Evolutionary conservation across 306 rosid species (phyloP).

Genomic region (Malus orientalis): DNA sequence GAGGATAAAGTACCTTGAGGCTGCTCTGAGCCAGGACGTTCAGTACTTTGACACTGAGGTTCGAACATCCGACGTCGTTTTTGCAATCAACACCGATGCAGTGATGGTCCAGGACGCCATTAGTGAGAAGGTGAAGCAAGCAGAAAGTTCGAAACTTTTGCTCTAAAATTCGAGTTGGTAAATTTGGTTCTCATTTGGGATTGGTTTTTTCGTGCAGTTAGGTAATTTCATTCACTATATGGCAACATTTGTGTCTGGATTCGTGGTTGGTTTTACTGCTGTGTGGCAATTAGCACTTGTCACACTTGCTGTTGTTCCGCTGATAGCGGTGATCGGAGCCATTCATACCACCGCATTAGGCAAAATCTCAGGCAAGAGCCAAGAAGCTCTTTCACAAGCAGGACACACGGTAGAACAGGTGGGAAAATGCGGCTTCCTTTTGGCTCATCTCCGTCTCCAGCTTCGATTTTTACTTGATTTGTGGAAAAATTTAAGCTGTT

Average conservation of each 20-base stretch:
- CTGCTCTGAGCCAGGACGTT: conserved; percentile 86
- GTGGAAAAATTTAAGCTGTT: neutral
- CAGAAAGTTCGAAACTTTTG: neutral
- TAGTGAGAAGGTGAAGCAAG: conserved; percentile 76
- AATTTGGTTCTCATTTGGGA: neutral
- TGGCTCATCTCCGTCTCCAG: neutral
- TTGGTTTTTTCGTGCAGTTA: conserved; percentile 47
- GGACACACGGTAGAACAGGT: conserved; percentile 96
- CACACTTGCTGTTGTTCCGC: conserved; percentile 90
- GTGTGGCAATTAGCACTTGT: conserved; percentile 97
- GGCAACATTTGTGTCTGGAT: conserved; percentile 97
- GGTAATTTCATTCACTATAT: conserved; percentile 94
- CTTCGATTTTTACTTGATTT: neutral
- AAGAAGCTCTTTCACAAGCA: conserved; percentile 83
- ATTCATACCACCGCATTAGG: conserved; percentile 76
- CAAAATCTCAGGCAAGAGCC: conserved; percentile 86
- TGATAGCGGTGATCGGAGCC: conserved; percentile 87
- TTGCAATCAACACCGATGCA: conserved; percentile 83
- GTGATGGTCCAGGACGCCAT: conserved; percentile 98
- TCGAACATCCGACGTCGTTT: conserved; percentile 90
- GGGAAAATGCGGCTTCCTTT: neutral
- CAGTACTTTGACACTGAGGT: conserved; percentile 86
- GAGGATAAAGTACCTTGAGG: conserved; percentile 91
- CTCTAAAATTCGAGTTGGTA: neutral
- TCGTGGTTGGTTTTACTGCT: conserved; percentile 91